Conservation (phyloP, 495 filamentous ascomycete species). For the Aeminium ludgeri region DNA sequence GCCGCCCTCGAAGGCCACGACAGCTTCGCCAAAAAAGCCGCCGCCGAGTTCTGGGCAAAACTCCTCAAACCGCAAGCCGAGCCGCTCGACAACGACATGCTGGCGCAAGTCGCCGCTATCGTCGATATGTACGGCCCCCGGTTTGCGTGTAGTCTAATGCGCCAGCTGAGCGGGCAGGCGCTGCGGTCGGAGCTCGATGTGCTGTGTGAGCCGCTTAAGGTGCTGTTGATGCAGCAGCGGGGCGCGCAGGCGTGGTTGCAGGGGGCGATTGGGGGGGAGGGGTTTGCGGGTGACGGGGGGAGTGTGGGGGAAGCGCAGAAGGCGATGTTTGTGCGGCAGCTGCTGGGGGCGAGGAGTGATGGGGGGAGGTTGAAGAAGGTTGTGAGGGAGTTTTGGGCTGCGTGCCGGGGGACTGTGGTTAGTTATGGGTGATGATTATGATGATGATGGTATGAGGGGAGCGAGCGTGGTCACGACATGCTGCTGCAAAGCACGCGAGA, state of each 20-base stretch:
- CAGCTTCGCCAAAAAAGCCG: slow-evolving; percentile 61
- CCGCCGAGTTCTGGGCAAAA: slow-evolving; percentile 58
- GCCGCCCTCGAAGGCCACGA: slow-evolving; percentile 55
- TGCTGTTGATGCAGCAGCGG: slow-evolving; percentile 49
- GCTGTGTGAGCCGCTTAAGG: slow-evolving; percentile 61
- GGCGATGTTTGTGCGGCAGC: slow-evolving; percentile 40
- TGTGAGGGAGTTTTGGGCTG: slow-evolving; percentile 52
- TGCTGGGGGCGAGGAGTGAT: slow-evolving; percentile 43
- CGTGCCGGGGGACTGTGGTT: slow-evolving; percentile 40
- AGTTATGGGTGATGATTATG: slow-evolving; percentile 8
- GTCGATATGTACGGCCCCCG: slow-evolving; percentile 7
- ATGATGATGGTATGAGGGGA: too few species aligned
- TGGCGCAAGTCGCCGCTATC: neutral
- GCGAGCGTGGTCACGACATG: too few species aligned
- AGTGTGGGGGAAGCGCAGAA: slow-evolving; percentile 42
- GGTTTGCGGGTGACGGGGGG: slow-evolving; percentile 28
- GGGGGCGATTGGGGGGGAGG: slow-evolving; percentile 33
- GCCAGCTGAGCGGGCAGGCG: slow-evolving; percentile 58
- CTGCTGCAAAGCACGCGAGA: too few species aligned
- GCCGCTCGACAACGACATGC: neutral
- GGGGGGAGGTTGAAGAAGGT: slow-evolving; percentile 39
- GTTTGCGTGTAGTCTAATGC: slow-evolving; percentile 31
- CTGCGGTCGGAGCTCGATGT: slow-evolving; percentile 61
- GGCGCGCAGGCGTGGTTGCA: slow-evolving; percentile 44
- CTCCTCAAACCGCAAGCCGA: slow-evolving; percentile 8